Evolutionary conservation across 192 early-diverging fungal species (phyloP).

Genomic region (Coemansia umbellata): DNA sequence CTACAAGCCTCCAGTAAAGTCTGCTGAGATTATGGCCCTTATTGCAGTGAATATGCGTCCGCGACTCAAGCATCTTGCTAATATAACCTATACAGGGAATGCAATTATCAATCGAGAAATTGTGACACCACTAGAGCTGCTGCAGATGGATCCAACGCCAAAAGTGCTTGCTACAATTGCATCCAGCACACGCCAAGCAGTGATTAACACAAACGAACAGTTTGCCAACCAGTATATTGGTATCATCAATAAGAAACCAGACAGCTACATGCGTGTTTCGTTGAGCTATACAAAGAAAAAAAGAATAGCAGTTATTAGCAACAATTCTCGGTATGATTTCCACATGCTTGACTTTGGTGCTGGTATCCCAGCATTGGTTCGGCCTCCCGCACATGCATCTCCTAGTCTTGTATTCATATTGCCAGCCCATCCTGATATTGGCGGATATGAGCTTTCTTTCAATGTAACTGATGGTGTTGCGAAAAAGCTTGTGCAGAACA

Average conservation of each 20-base stretch:
- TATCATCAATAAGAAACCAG: neutral
- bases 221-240: neutral
- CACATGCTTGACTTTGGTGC: slow-evolving; percentile 25
- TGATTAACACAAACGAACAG: neutral
- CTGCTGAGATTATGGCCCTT: neutral
- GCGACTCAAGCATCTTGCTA: neutral
- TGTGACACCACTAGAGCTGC: neutral
- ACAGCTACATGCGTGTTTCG: neutral
- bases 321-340: slow-evolving; percentile 17
- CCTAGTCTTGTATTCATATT: neutral
- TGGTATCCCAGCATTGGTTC: neutral
- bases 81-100: neutral
- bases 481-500: neutral
- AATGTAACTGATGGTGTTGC: neutral
- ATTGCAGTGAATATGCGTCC: neutral
- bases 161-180: neutral
- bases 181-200: neutral
- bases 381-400: neutral
- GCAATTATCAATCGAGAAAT: neutral
- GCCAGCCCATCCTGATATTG: neutral
- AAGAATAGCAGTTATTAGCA: slow-evolving; percentile 8
- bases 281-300: neutral
- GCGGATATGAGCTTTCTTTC: neutral
- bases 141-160: neutral
- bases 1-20: neutral